Evolutionary conservation across 306 rosid genomes (phyloP).

Genomic region (Fagus sylvatica): DNA sequence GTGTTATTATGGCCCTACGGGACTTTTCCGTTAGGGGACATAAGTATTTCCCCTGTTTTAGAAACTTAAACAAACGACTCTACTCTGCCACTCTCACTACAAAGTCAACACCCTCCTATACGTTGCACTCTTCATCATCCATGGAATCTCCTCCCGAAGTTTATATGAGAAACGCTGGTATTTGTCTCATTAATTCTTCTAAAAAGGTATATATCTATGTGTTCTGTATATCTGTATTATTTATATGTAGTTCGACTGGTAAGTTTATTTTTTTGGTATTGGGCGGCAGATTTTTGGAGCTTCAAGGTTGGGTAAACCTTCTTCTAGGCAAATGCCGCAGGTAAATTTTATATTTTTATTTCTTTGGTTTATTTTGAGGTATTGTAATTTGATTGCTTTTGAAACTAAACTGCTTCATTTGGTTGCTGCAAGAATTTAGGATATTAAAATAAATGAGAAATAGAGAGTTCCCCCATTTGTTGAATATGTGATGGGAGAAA

Average conservation of each 20-base stretch:
- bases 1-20: too few species aligned
- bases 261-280: background rate
- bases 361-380: background rate
- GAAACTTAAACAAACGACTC: too few species aligned
- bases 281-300: slow-evolving; percentile 56
- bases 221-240: background rate
- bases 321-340: slow-evolving; percentile 98
- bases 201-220: slow-evolving; percentile 48
- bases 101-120: background rate
- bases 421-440: background rate
- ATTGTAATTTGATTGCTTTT: background rate
- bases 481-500: too few species aligned
- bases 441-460: background rate
- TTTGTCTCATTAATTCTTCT: slow-evolving; percentile 66
- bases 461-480: too few species aligned
- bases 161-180: slow-evolving; percentile 77
- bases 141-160: slow-evolving; percentile 90
- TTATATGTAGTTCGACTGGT: background rate
- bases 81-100: too few species aligned
- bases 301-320: slow-evolving; percentile 73
- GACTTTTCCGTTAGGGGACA: too few species aligned
- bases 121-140: slow-evolving; percentile 25
- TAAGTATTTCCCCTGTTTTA: too few species aligned
- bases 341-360: slow-evolving; percentile 29
- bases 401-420: background rate